Evolutionary conservation across 2,329 filamentous ascomycete genomes (phyloP), one percentile per base, ranked within the genome.

Genomic region (Escovopsis weberi): DNA sequence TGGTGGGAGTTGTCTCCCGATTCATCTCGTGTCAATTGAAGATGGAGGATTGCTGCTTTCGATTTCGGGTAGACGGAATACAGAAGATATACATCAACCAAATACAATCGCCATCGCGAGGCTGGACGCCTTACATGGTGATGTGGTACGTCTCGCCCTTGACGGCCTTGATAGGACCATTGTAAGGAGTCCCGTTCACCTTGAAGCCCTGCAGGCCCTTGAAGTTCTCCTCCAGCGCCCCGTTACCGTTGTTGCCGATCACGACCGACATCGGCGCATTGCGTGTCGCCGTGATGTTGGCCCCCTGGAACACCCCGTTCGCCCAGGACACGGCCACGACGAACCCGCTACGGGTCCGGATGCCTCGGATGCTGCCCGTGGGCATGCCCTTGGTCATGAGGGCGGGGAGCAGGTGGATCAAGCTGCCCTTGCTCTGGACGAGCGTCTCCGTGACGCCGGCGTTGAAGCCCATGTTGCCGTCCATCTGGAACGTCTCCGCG

Each of bases 391-490:
- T 46, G 2, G 48, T 33, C 3, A 53, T 53, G 19, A 56, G 47
- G 2, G 55, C 57, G 30, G 53, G 53, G 12, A 53, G 39, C 19
- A 50, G 45, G 38, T 56, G 55, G 36, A 58, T 49, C 1, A 48
- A 48, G 2, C 44, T 40, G 19, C 40, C 46, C 30, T 61, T 57
- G 33, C 58, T 61, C 48, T 69, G 67, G 4, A 70, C 42, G 34
- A 69, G 46, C 54, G 62, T 62, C 50, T 70, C 68, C 2, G 63
- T 52, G 9, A 71, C 60, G 6, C 63, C 67, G 6, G 62, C 60
- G 2, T 61, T 60, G 9, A 63, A 62, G 4, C 68, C 69, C 46
- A 69, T 67, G 45, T 72, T 72, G 4, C 68, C 68, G 45, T 72
- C 68, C 8, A 69, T 67, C 50, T 70, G 68, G 48, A 70, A 69